Conservation (phyloP, 2,329 filamentous ascomycete species). For the Thermothelomyces thermophilus region DNA sequence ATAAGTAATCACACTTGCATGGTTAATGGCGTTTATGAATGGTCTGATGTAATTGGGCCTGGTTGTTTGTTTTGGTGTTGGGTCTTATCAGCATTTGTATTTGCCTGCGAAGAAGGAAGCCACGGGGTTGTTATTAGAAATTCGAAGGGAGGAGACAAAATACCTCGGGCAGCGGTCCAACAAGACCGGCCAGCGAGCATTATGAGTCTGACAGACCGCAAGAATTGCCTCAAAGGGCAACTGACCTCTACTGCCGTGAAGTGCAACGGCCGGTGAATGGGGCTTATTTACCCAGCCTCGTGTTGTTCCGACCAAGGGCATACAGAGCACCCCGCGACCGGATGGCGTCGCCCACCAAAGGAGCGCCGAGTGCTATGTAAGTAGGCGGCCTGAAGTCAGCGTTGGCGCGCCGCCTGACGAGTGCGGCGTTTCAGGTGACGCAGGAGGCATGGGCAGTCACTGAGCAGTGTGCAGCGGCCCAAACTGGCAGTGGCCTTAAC, state of each 20-base stretch:
- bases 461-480: not conserved
- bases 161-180: not conserved
- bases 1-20: conserved; percentile 17
- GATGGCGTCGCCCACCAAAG: not conserved
- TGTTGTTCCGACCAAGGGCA: no score
- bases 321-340: not conserved
- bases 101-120: no score
- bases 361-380: not conserved
- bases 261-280: no score
- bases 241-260: no score
- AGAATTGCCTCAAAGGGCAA: no score
- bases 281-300: no score
- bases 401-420: not conserved
- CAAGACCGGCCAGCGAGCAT: not conserved
- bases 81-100: conserved; percentile 3
- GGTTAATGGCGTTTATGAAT: conserved; percentile 7
- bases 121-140: no score
- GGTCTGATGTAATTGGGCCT: not conserved
- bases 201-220: not conserved
- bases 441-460: not conserved
- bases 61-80: not conserved
- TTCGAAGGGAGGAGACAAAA: not conserved
- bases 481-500: no score
- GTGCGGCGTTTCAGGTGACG: conserved; percentile 14
- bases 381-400: not conserved